Conservation (phyloP, 2,329 filamentous ascomycete genomes). For the Cladophialophora immunda region DNA sequence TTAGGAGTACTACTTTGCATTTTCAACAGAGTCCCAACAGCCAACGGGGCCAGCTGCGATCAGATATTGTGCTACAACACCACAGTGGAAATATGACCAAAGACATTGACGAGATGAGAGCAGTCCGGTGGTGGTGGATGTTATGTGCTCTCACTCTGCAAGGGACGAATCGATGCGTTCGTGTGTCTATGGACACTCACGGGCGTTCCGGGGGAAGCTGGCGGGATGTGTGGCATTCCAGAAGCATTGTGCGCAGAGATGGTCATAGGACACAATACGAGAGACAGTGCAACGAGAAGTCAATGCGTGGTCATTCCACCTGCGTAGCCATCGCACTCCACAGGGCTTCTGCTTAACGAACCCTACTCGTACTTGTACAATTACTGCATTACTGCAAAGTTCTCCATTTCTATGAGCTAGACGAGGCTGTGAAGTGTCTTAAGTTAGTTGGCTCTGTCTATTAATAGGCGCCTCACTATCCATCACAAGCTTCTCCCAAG, state of each 20-base stretch:
- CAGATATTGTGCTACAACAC: not conserved
- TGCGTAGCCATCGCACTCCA: not conserved
- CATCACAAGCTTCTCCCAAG: conserved; percentile 1
- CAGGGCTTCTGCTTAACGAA: not conserved
- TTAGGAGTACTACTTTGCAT: not conserved
- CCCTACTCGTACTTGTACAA: not conserved
- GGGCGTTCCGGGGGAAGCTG: not conserved
- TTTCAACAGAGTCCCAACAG: not conserved
- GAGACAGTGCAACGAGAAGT: not conserved
- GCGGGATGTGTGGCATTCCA: not conserved
- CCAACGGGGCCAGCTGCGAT: not conserved
- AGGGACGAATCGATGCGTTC: not conserved
- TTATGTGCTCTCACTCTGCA: not conserved
- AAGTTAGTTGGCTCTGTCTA: conserved; percentile 11
- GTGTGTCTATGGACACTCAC: not conserved
- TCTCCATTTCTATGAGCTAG: not conserved
- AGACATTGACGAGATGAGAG: not conserved
- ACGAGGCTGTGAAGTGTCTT: not conserved
- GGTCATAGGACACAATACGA: not conserved
- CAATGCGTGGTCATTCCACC: not conserved
- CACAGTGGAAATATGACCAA: not conserved
- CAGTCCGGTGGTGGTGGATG: not conserved
- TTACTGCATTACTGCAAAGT: not conserved
- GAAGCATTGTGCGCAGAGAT: not conserved
- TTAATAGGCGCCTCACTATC: conserved; percentile 8